A percentile compares a stretch with the other conserved stretches of the same genome.
phyloP scores from a whole-genome alignment of 73 alveolate species.

The Paramecium primaurelia region DNA sequence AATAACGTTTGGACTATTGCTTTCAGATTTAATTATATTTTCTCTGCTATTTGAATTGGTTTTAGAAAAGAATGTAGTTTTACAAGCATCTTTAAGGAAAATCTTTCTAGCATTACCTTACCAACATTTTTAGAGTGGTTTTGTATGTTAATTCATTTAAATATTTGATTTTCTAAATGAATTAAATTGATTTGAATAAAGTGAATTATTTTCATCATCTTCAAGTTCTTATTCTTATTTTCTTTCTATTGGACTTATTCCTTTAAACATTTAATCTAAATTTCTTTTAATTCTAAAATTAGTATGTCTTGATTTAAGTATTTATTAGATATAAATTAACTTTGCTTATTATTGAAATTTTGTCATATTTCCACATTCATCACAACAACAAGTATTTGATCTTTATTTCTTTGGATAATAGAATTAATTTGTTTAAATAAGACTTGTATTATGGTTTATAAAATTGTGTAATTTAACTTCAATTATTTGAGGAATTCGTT shows the following conservation, averaged over 20 bases:
- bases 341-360: not conserved
- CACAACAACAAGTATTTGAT: not conserved
- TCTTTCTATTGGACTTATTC: not conserved
- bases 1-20: not conserved
- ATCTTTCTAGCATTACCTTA: not conserved
- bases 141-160: not conserved
- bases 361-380: not conserved
- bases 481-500: not conserved
- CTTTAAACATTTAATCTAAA: not conserved
- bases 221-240: not conserved
- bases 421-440: not conserved
- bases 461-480: not conserved
- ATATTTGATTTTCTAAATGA: not conserved
- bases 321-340: not conserved
- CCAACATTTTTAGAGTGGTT: not conserved
- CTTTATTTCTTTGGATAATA: not conserved
- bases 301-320: not conserved
- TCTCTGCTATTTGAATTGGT: not conserved
- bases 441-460: not conserved
- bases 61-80: not conserved
- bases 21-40: not conserved
- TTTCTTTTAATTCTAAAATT: not conserved
- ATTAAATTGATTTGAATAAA: not conserved
- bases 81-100: not conserved
- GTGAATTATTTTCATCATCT: not conserved